phyloP scores from a whole-genome alignment of 2,329 filamentous ascomycete species.

The Exophiala aquamarina region DNA sequence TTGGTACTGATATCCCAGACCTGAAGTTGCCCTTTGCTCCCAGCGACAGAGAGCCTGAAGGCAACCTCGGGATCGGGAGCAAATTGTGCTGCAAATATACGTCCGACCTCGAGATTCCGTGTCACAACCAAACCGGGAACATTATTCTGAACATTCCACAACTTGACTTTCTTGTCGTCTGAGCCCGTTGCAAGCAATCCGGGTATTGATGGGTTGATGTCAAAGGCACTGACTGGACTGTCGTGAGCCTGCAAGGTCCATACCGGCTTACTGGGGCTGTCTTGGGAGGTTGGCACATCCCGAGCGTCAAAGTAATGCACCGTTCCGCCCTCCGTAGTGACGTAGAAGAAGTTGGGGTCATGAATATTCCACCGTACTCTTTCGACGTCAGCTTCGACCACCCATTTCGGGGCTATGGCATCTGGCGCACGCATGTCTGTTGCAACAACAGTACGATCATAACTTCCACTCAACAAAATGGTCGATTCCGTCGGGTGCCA shows the following conservation, averaged over 20 bases:
- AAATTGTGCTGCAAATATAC: conserved; percentile 88
- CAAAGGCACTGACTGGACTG: conserved; percentile 85
- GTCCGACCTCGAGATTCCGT: conserved; percentile 88
- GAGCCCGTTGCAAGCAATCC: conserved; percentile 93
- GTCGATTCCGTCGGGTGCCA: conserved; percentile 91
- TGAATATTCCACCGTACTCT: conserved; percentile 91
- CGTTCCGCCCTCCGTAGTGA: conserved; percentile 87
- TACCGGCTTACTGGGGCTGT: conserved; percentile 75
- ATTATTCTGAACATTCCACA: conserved; percentile 84
- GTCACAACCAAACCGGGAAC: conserved; percentile 89
- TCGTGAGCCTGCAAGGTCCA: conserved; percentile 98
- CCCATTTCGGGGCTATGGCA: conserved; percentile 78
- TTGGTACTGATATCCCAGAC: conserved; percentile 98
- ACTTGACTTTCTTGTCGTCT: conserved; percentile 90
- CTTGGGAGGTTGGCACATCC: conserved; percentile 50
- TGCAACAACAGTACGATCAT: conserved; percentile 91
- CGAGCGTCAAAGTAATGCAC: conserved; percentile 91
- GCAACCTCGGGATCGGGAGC: conserved; percentile 87
- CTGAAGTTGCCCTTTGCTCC: conserved; percentile 88
- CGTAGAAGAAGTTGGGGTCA: conserved; percentile 89
- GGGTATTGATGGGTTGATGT: conserved; percentile 84
- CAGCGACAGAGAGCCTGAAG: conserved; percentile 88
- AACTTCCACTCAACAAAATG: conserved; percentile 86
- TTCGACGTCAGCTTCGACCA: conserved; percentile 94
- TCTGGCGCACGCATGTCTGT: conserved; percentile 94